These are phyloP conservation scores for Lactarius tabidus DNA, from an alignment of 768 basidiomycete genomes.

Conservation along the genomic window DNA sequence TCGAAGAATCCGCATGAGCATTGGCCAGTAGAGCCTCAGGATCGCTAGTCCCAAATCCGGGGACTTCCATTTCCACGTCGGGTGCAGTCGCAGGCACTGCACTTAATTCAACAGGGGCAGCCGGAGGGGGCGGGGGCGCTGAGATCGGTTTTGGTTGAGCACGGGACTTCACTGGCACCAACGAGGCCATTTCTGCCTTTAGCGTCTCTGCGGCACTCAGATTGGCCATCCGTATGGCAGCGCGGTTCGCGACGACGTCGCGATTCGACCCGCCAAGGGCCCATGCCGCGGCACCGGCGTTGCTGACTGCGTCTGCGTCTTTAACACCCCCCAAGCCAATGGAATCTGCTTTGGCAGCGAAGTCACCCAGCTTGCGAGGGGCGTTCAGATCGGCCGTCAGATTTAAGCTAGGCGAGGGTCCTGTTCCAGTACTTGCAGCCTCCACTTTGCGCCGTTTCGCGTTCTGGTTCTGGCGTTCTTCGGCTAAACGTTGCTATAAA, in stretches of 20 bases:
- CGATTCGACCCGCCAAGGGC: constrained; percentile 83
- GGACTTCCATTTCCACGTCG: constrained; percentile 32
- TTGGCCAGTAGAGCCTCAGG: constrained; percentile 4
- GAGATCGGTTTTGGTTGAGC: constrained; percentile 27
- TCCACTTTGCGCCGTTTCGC: constrained; percentile 81
- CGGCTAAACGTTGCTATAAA: constrained; percentile 49
- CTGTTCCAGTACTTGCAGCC: constrained; percentile 38
- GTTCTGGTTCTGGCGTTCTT: constrained; percentile 90
- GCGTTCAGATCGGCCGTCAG: constrained; percentile 46
- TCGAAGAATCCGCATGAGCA: constrained; percentile 7
- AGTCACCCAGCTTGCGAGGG: constrained; percentile 45
- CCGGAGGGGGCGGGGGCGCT: constrained; percentile 15
- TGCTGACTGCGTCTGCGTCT: constrained; percentile 53
- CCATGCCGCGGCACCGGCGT: constrained; percentile 57
- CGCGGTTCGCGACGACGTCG: constrained; percentile 85
- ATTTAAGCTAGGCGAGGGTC: constrained; percentile 48
- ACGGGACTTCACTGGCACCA: constrained; percentile 38
- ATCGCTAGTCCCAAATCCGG: constrained; percentile 36
- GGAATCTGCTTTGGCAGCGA: constrained; percentile 73
- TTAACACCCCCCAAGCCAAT: constrained; percentile 67
- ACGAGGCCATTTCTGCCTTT: constrained; percentile 79
- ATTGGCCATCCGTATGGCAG: constrained; percentile 91
- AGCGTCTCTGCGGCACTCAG: constrained; percentile 93
- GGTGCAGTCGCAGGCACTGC: constrained; percentile 20
- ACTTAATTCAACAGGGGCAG: constrained; percentile 28